These are phyloP conservation scores for Russula emetica DNA, from an alignment of 768 basidiomycete genomes.

Conservation along the genomic window DNA sequence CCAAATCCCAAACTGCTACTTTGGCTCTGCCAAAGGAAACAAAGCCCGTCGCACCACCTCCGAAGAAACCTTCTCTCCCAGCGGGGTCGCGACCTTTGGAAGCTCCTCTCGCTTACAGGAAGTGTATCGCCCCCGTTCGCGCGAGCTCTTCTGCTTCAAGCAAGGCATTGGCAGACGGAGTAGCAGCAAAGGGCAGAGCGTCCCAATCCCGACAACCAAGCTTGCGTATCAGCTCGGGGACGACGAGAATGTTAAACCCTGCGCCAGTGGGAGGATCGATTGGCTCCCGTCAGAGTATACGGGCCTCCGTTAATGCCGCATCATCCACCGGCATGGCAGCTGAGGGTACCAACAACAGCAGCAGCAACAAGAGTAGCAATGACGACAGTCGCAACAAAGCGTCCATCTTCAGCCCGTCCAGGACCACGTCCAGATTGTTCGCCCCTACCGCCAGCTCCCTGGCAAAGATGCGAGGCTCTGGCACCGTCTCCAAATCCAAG, in stretches of 20 bases:
- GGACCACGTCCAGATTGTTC: slow-evolving; percentile 23
- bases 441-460: slow-evolving; percentile 32
- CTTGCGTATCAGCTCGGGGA: slow-evolving; percentile 6
- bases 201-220: slow-evolving; percentile 19
- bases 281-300: slow-evolving; percentile 14
- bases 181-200: slow-evolving; percentile 4
- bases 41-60: slow-evolving; percentile 12
- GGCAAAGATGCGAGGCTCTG: slow-evolving; percentile 21
- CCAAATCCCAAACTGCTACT: slow-evolving; percentile 30
- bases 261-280: slow-evolving; percentile 19
- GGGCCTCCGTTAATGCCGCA: slow-evolving; percentile 30
- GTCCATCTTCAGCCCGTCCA: slow-evolving; percentile 28
- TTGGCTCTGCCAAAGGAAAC: slow-evolving; percentile 1
- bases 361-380: neutral
- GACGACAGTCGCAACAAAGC: slow-evolving; percentile 4
- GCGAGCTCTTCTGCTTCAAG: slow-evolving; percentile 12
- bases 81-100: slow-evolving; percentile 10
- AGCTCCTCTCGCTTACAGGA: neutral
- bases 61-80: slow-evolving; percentile 19
- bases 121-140: slow-evolving; percentile 4
- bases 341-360: neutral
- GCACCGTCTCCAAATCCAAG: slow-evolving; percentile 15
- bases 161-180: slow-evolving; percentile 18
- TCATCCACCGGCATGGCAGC: neutral
- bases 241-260: slow-evolving; percentile 19